Conservation (phyloP, 2,329 filamentous ascomycete species). For the Fusarium euwallaceae region DNA sequence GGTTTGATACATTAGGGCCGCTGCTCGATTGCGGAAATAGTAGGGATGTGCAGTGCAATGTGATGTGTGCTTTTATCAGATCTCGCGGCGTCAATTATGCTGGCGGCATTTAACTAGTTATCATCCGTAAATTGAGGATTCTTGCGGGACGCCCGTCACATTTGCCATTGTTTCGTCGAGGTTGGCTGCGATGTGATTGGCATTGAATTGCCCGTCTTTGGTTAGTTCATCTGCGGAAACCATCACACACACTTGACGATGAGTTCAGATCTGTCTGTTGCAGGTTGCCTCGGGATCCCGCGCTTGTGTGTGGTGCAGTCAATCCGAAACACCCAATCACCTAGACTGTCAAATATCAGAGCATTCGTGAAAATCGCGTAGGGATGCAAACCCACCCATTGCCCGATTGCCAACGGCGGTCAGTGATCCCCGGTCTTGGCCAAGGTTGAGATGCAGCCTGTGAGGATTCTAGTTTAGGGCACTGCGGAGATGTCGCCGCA, state of each 20-base stretch:
- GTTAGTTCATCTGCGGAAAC: slow-evolving; percentile 35
- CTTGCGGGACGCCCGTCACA: slow-evolving; percentile 18
- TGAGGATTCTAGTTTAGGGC: slow-evolving; percentile 17
- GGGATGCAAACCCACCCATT: slow-evolving; percentile 19
- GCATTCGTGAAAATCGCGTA: slow-evolving; percentile 11
- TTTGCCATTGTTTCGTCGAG: slow-evolving; percentile 13
- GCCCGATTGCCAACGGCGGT: slow-evolving; percentile 9
- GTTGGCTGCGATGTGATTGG: slow-evolving; percentile 16
- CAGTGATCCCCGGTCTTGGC: slow-evolving; percentile 9
- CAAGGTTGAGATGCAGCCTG: slow-evolving; percentile 18
- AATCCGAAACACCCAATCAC: not conserved
- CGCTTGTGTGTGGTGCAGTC: not conserved
- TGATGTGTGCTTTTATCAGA: slow-evolving; percentile 29
- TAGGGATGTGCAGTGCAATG: slow-evolving; percentile 42
- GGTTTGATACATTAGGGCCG: slow-evolving; percentile 33
- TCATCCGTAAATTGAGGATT: slow-evolving; percentile 1
- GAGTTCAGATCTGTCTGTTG: not conserved
- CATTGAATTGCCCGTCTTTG: slow-evolving; percentile 21
- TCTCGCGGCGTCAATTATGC: slow-evolving; percentile 31
- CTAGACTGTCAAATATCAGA: slow-evolving; percentile 14
- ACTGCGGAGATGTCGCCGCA: slow-evolving; percentile 12
- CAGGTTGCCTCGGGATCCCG: slow-evolving; percentile 19
- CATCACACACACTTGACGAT: slow-evolving; percentile 17
- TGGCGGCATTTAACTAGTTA: not conserved
- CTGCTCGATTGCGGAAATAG: slow-evolving; percentile 27